A percentile compares a stretch with the other conserved stretches of the same genome.
These are phyloP conservation scores for Quercus berberidifolia DNA, from an alignment of 306 rosid genomes.

Conservation along the genomic window DNA sequence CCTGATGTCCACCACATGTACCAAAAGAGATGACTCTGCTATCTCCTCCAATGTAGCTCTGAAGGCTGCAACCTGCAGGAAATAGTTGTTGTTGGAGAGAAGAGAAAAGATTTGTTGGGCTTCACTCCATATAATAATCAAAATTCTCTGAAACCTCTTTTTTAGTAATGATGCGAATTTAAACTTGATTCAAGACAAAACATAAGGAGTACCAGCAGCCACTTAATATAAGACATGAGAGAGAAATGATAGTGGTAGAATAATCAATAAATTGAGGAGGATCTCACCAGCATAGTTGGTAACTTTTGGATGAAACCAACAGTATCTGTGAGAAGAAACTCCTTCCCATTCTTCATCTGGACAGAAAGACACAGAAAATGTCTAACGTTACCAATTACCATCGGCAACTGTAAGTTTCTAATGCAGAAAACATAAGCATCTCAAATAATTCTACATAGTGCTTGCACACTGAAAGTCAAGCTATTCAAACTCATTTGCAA, in stretches of 20 bases:
- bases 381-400: slow-evolving; percentile 25
- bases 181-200: not conserved
- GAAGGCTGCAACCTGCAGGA: slow-evolving; percentile 89
- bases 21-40: slow-evolving; percentile 81
- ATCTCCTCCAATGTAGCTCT: slow-evolving; percentile 98
- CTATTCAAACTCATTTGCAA: not conserved
- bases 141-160: slow-evolving; percentile 1
- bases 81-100: slow-evolving; percentile 4
- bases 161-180: slow-evolving; percentile 7
- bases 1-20: slow-evolving; percentile 96
- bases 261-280: slow-evolving; percentile 3
- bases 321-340: slow-evolving; percentile 90
- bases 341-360: slow-evolving; percentile 90
- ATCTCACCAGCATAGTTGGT: slow-evolving; percentile 88
- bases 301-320: slow-evolving; percentile 99
- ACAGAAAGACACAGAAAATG: slow-evolving; percentile 26
- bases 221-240: slow-evolving; percentile 2
- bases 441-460: not conserved
- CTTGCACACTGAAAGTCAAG: not conserved
- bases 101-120: not conserved
- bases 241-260: slow-evolving; percentile 15
- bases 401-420: slow-evolving; percentile 1
- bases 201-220: not conserved
- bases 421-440: not conserved
- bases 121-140: slow-evolving; percentile 4